A percentile compares a stretch with the other conserved stretches of the same genome.
Evolutionary conservation across 208 protist species (phyloP).

Genomic region (Trypanosoma theileri): DNA sequence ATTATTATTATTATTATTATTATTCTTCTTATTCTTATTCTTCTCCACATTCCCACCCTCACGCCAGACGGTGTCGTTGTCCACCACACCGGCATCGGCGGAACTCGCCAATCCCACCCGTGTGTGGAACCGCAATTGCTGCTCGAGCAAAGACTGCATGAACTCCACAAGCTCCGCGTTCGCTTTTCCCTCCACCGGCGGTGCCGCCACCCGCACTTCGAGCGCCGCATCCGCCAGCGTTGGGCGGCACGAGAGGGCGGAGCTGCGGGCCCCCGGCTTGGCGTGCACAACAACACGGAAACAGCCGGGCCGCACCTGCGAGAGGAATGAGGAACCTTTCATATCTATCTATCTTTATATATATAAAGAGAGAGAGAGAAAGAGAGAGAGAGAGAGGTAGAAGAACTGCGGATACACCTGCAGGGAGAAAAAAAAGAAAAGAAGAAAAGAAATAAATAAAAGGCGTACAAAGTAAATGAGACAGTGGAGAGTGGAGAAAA

Average conservation of each 20-base stretch:
- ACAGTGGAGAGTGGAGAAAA: background rate
- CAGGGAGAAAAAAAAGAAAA: constrained; percentile 16
- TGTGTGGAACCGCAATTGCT: background rate
- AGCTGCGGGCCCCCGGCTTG: constrained; percentile 70
- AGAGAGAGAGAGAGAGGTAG: too few relatives aligned
- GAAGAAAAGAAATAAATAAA: background rate
- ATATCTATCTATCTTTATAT: constrained; percentile 16
- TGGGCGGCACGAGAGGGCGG: constrained; percentile 39
- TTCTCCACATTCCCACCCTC: background rate
- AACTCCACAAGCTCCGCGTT: constrained; percentile 78
- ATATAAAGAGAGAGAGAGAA: background rate
- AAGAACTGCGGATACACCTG: background rate
- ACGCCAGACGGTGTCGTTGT: background rate
- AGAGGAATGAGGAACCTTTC: constrained; percentile 46
- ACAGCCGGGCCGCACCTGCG: constrained; percentile 34
- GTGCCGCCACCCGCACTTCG: constrained; percentile 66
- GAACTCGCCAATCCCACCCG: too few relatives aligned
- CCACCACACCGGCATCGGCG: background rate
- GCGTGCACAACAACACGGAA: constrained; percentile 62
- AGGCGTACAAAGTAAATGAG: background rate
- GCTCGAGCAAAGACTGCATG: constrained; percentile 34
- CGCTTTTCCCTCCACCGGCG: constrained; percentile 75
- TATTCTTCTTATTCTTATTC: background rate
- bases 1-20: background rate
- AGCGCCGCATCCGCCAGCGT: constrained; percentile 29